Evolutionary conservation across 768 basidiomycete genomes (phyloP).

Genomic region (Dendrothele bispora): DNA sequence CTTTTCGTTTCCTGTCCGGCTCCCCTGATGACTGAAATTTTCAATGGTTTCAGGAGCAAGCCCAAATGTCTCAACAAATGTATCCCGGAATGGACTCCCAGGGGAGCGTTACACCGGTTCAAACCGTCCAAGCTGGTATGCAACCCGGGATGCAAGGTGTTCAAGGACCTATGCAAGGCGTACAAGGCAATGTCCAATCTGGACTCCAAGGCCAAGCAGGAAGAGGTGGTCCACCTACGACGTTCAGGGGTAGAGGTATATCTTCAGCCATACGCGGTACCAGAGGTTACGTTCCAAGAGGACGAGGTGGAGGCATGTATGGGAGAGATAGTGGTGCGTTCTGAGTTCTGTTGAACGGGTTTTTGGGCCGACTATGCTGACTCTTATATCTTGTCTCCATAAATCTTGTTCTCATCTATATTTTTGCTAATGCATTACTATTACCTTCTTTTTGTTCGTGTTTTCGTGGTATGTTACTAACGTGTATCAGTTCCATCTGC

Average conservation of each 20-base stretch:
- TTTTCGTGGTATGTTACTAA: constrained; percentile 4
- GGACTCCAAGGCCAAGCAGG: constrained; percentile 21
- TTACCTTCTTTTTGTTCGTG: constrained; percentile 8
- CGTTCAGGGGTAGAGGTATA: constrained; percentile 10
- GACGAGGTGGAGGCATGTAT: constrained; percentile 41
- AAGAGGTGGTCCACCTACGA: constrained; percentile 30
- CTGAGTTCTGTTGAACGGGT: no score
- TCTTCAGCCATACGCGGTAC: constrained; percentile 36
- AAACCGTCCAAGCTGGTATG: constrained; percentile 35
- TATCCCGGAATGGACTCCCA: constrained; percentile 61
- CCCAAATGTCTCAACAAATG: constrained; percentile 59
- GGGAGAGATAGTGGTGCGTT: constrained; percentile 36
- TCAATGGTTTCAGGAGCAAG: constrained; percentile 48
- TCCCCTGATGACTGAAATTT: constrained; percentile 14
- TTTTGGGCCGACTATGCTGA: no score
- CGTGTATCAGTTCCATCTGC: constrained; percentile 34
- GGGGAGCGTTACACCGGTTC: constrained; percentile 45
- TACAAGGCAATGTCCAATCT: background rate
- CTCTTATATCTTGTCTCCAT: no score
- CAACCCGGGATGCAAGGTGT: no score
- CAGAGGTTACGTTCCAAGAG: constrained; percentile 39
- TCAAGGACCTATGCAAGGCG: background rate
- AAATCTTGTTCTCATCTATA: no score
- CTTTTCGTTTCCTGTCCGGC: constrained; percentile 15
- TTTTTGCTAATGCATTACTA: constrained; percentile 7